phyloP scores from a whole-genome alignment of 306 rosid genomes.

The Vigna nakashimae region DNA sequence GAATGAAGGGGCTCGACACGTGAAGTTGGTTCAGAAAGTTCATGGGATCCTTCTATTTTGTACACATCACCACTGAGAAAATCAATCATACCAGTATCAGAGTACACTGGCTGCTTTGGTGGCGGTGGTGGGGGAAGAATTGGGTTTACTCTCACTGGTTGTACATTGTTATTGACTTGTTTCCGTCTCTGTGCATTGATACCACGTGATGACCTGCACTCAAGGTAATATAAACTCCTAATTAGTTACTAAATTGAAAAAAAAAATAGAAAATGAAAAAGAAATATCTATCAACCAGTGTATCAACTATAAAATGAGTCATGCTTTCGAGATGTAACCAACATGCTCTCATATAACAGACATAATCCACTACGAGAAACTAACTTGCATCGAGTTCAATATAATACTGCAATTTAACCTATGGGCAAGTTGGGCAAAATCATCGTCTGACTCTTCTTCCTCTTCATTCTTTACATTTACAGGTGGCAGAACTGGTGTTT shows the following conservation, averaged over 20 bases:
- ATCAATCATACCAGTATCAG: conserved; percentile 68
- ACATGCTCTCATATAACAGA: not conserved
- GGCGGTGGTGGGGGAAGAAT: conserved; percentile 90
- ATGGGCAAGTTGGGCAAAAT: conserved; percentile 82
- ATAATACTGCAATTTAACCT: conserved; percentile 58
- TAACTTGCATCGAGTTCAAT: conserved; percentile 12
- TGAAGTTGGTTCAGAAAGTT: conserved; percentile 54
- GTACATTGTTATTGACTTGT: conserved; percentile 57
- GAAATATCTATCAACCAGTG: not conserved
- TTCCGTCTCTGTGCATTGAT: conserved; percentile 55
- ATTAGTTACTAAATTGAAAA: not conserved
- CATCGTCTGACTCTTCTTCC: conserved; percentile 85
- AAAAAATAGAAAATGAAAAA: not conserved
- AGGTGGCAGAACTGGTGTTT: conserved; percentile 66
- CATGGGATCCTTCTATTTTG: conserved; percentile 60
- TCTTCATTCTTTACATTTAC: conserved; percentile 81
- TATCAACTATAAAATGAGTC: not conserved
- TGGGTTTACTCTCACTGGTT: conserved; percentile 54
- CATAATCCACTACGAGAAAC: conserved; percentile 4
- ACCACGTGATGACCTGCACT: conserved; percentile 77
- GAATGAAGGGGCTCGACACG: conserved; percentile 50
- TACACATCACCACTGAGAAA: conserved; percentile 91
- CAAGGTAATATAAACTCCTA: conserved; percentile 27
- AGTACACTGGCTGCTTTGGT: conserved; percentile 64
- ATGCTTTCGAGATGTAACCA: not conserved